Percentiles rank a stretch among this genome's conserved stretches.
Conservation (phyloP, 768 basidiomycete genomes). For the Amanita thiersii region DNA sequence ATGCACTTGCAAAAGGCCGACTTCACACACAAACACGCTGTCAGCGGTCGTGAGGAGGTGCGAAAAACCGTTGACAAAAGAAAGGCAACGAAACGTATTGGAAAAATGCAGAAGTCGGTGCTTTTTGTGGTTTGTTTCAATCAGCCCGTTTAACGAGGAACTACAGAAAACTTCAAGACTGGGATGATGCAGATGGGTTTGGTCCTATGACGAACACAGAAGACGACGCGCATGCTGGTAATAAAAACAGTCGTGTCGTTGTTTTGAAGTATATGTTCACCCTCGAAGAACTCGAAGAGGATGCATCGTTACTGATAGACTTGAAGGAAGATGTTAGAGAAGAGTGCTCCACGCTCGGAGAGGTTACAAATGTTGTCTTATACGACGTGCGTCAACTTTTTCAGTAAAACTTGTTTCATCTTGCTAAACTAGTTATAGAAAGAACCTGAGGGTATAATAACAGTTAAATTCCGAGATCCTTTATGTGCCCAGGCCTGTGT, state of each 20-base stretch:
- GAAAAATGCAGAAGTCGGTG: conserved; percentile 79
- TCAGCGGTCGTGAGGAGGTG: conserved; percentile 35
- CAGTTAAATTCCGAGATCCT: conserved; percentile 90
- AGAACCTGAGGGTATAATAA: conserved; percentile 92
- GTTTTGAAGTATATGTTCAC: conserved; percentile 96
- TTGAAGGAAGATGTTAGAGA: conserved; percentile 96
- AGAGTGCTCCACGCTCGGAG: conserved; percentile 82
- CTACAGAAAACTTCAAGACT: conserved; percentile 80
- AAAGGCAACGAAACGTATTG: conserved; percentile 64
- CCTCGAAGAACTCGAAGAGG: conserved; percentile 75
- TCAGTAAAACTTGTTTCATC: conserved; percentile 1
- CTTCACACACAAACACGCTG: conserved; percentile 61
- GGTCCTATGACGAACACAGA: conserved; percentile 60
- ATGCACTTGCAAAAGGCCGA: conserved; percentile 75
- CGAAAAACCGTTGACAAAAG: conserved; percentile 71
- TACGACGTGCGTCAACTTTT: conserved; percentile 69
- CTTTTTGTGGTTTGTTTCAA: background rate
- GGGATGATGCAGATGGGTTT: conserved; percentile 92
- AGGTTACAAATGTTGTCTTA: conserved; percentile 91
- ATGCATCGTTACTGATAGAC: conserved; percentile 79
- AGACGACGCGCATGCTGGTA: conserved; percentile 35
- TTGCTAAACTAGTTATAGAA: conserved; percentile 42
- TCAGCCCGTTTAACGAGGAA: background rate
- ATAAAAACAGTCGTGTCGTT: conserved; percentile 70
- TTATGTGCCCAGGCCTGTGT: conserved; percentile 92